Conservation (phyloP, 2,329 filamentous ascomycete genomes). For the Clarireedia sp. region DNA sequence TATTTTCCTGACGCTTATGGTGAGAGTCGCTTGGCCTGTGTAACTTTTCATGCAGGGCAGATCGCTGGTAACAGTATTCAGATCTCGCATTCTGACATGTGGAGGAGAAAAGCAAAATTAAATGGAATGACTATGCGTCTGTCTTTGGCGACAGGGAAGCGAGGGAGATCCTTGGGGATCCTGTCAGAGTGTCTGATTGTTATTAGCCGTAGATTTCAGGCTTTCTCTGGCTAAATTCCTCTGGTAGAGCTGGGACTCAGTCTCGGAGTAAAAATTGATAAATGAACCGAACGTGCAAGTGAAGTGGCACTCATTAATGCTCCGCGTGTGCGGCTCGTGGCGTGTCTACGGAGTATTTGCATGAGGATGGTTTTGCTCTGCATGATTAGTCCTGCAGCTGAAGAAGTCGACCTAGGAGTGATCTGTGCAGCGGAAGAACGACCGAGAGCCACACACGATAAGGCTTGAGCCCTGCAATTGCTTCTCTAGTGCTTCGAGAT, state of each 20-base stretch:
- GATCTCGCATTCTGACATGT: slow-evolving; percentile 8
- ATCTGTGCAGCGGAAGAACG: slow-evolving; percentile 9
- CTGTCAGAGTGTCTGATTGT: neutral
- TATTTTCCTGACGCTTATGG: slow-evolving; percentile 1
- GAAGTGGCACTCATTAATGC: neutral
- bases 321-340: slow-evolving; percentile 3
- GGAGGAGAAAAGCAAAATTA: neutral
- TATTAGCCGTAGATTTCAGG: no score
- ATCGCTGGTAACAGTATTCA: neutral
- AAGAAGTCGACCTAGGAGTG: slow-evolving; percentile 5
- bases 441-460: neutral
- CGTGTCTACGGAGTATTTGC: neutral
- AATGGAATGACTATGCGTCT: slow-evolving; percentile 1
- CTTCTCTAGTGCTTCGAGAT: neutral
- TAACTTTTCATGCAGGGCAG: slow-evolving; percentile 6
- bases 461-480: neutral
- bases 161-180: neutral
- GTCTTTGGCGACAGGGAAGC: neutral
- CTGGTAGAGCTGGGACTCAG: neutral
- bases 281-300: neutral
- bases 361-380: slow-evolving; percentile 2
- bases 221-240: no score
- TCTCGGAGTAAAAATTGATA: neutral
- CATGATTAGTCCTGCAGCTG: slow-evolving; percentile 5
- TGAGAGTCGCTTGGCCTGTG: slow-evolving; percentile 2